Base-by-base conservation (phyloP, 2,329 filamentous ascomycete genomes). In the Monilinia fructigena region DNA sequence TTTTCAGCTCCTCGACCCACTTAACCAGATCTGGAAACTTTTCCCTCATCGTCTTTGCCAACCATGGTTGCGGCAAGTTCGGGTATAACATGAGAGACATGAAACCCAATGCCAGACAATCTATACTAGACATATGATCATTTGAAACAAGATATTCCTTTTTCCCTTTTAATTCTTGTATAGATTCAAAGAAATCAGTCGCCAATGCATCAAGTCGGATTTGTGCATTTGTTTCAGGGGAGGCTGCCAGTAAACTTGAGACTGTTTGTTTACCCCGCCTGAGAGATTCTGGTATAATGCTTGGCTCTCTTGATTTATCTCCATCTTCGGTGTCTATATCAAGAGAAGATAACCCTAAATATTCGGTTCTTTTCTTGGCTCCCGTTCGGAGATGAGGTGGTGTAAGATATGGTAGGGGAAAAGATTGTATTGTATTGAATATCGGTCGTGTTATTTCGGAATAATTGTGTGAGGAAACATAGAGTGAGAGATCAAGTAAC, bases 401-500 rank as follows among this genome's bases (percentile, higher is more conserved):
- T 6, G 96, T 82, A 53, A 90, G 90, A 86, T 95, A 99, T 73
- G 93, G 93, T 69, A 93, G 83, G 23, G 95, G 93, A 82, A 95
- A 96, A 52, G 90, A 86, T 50, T 98, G 85, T 66, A 97, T 85
- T 7, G 82, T 80, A 71, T 89, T 92, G 79, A 93, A 97, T 48
- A 92, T 89, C 2, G 92, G 91, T 20, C 92, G 87, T 4, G 93
- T 97, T 59, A 84, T 80, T 54, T 83, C 81, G 65, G 87, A 83
- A 85, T 95, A 99, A 80, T 98, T 97, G 70, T 92, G 87, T 66
- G 89, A 91, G 42, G 93, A 95, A 70, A 95, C 90, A 77, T 96
- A 98, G 72, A 98, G 88, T 62, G 89, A 93, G 66, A 97, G 87
- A 73, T 96, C 91, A 73, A 97, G 77, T 68, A 98, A 85, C 42